Percentiles rank a stretch among this genome's conserved stretches.
phyloP scores from a whole-genome alignment of 306 rosid genomes.

The Pyrus pyrifolia region DNA sequence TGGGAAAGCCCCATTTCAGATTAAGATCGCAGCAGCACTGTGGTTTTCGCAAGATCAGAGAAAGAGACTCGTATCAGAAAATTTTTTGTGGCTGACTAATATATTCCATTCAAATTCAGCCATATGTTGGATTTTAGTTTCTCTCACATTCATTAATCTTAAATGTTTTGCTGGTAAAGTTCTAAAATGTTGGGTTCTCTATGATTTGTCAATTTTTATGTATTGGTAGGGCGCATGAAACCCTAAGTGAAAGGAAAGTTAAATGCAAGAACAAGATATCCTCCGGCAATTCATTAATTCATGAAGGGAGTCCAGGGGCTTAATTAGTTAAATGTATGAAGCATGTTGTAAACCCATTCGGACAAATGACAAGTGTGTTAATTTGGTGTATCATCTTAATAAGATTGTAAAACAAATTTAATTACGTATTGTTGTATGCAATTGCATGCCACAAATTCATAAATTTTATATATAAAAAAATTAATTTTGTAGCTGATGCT shows the following conservation, averaged over 20 bases:
- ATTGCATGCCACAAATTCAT: not conserved
- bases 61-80: not conserved
- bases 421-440: not conserved
- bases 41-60: not conserved
- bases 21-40: not conserved
- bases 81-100: not conserved
- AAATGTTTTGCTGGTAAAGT: constrained; percentile 4
- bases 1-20: not conserved
- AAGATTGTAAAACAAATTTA: too few relatives aligned
- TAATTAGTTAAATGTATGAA: not conserved
- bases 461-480: too few relatives aligned
- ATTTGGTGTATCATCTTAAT: not conserved
- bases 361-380: not conserved
- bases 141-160: not conserved
- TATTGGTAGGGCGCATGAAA: not conserved
- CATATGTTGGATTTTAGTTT: not conserved
- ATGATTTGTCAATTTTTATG: not conserved
- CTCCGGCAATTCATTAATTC: not conserved
- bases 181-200: not conserved
- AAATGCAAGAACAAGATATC: not conserved
- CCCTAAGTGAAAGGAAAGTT: not conserved
- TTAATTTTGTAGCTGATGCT: not conserved
- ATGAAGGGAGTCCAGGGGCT: not conserved
- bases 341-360: not conserved
- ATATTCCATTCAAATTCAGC: not conserved